These are phyloP conservation scores for Pichia norvegensis DNA, from an alignment of 1,139 yeast genomes.

Conservation along the genomic window DNA sequence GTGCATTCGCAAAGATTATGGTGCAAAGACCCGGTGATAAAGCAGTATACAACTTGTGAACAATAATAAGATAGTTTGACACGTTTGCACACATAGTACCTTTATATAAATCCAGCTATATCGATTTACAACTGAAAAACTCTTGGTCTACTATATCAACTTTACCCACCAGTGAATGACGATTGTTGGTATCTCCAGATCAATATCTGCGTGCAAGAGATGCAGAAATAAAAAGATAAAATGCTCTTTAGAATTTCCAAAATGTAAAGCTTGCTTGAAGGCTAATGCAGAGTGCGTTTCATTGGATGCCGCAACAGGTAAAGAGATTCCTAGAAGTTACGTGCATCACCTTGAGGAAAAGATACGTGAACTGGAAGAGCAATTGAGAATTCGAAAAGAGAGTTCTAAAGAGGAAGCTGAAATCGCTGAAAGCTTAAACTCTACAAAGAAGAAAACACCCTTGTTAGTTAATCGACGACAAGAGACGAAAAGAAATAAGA, in stretches of 20 bases:
- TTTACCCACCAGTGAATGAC: no score
- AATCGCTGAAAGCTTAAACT: not conserved
- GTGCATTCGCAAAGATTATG: no score
- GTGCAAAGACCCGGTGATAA: no score
- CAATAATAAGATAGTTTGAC: no score
- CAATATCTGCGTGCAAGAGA: conserved; percentile 76
- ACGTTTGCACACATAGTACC: no score
- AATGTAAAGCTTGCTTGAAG: conserved; percentile 62
- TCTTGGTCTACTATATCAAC: no score
- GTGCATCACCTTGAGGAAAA: conserved; percentile 65
- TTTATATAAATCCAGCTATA: no score
- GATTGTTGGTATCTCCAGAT: conserved; percentile 34
- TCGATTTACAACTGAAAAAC: not conserved
- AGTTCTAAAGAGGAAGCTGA: not conserved
- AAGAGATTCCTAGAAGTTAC: conserved; percentile 79
- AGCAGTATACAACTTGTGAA: no score
- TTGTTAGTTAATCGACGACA: not conserved
- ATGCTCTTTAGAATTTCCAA: conserved; percentile 80
- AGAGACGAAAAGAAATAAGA: not conserved
- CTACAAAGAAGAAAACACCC: no score
- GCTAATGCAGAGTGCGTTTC: conserved; percentile 73
- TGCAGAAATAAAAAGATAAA: conserved; percentile 73
- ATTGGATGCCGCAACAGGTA: conserved; percentile 78
- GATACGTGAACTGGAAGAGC: conserved; percentile 46
- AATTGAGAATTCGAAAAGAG: not conserved